Conservation (phyloP, 2,329 filamentous ascomycete species). For the Huntiella decipiens region DNA sequence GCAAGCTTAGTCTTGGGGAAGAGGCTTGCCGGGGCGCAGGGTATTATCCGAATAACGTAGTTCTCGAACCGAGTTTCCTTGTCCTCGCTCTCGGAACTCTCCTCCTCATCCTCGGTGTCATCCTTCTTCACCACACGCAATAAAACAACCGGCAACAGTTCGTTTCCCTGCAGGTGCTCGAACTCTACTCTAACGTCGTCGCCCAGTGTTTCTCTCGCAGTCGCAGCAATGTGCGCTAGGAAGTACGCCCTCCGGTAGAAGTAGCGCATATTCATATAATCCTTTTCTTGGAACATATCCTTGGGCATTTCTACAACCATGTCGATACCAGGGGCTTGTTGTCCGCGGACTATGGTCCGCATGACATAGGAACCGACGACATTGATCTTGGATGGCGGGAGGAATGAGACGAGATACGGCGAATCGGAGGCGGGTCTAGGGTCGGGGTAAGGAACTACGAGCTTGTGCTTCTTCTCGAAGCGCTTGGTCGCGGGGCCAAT, state of each 20-base stretch:
- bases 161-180: constrained; percentile 51
- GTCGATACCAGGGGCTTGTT: constrained; percentile 45
- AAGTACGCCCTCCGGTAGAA: constrained; percentile 93
- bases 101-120: constrained; percentile 12
- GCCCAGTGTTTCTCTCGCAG: constrained; percentile 39
- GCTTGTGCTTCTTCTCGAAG: constrained; percentile 45
- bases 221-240: constrained; percentile 59
- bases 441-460: constrained; percentile 70
- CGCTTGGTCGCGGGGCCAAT: constrained; percentile 48
- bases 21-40: constrained; percentile 46
- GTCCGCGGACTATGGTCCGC: constrained; percentile 50
- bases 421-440: constrained; percentile 57
- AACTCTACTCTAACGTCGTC: constrained; percentile 34
- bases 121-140: constrained; percentile 18
- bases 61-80: constrained; percentile 18
- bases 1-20: constrained; percentile 56
- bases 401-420: constrained; percentile 66
- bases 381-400: constrained; percentile 59
- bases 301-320: constrained; percentile 74
- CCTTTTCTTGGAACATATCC: constrained; percentile 74
- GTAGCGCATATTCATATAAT: constrained; percentile 81
- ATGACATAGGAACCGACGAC: constrained; percentile 75
- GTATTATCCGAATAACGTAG: constrained; percentile 56
- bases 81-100: constrained; percentile 13
- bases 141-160: constrained; percentile 49